A percentile compares a stretch with the other conserved stretches of the same genome.
Conservation (phyloP, 345 rosid genomes). For the Anastatica hierochuntica region DNA sequence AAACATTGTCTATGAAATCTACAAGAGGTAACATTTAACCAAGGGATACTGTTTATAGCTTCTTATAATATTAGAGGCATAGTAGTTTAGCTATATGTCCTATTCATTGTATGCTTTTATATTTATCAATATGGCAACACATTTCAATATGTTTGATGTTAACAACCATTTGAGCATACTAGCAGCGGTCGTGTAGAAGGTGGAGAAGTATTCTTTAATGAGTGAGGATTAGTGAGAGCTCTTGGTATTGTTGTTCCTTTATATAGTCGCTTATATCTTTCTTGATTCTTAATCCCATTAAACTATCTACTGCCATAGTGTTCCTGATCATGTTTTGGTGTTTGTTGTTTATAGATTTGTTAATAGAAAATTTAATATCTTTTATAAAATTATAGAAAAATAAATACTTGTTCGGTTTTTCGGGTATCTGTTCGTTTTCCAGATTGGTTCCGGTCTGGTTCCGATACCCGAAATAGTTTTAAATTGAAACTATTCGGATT, state of each 20-base stretch:
- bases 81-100: background rate
- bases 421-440: no score
- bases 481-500: no score
- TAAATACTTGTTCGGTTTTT: no score
- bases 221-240: constrained; percentile 58
- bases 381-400: no score
- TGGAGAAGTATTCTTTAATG: constrained; percentile 75
- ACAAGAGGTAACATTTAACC: constrained; percentile 60
- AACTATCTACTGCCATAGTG: no score
- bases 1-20: constrained; percentile 69
- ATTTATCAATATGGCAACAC: background rate
- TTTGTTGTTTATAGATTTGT: no score
- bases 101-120: no score
- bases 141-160: background rate
- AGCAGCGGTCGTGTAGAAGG: constrained; percentile 81
- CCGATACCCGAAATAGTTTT: no score
- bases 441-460: no score
- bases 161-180: constrained; percentile 81
- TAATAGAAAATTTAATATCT: no score
- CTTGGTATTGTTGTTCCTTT: constrained; percentile 17
- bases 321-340: no score
- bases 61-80: background rate
- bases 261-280: background rate
- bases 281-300: background rate
- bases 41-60: background rate